Conservation (phyloP, 805 yeast genomes). For the Yarrowia deformans region DNA sequence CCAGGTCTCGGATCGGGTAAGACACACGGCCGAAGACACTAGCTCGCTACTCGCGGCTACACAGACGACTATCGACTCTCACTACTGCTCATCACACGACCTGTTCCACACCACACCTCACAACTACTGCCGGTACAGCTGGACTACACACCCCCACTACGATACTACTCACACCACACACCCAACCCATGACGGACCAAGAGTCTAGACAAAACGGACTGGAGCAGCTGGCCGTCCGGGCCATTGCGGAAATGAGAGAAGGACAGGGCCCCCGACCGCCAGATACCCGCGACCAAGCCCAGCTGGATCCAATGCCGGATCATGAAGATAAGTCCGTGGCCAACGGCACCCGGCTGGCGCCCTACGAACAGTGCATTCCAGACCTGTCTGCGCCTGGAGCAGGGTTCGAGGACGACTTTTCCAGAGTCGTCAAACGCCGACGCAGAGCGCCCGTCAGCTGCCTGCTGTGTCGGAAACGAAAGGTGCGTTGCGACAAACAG, state of each 20-base stretch:
- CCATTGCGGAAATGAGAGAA: conserved; percentile 35
- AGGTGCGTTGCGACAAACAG: conserved; percentile 32
- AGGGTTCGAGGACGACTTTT: conserved; percentile 14
- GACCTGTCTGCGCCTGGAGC: conserved; percentile 29
- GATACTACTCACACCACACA: neutral
- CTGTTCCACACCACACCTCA: neutral
- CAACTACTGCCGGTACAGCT: neutral
- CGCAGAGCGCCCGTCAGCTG: conserved; percentile 27
- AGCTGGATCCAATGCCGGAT: conserved; percentile 9
- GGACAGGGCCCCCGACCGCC: conserved; percentile 28
- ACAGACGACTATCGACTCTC: neutral
- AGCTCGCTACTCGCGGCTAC: neutral
- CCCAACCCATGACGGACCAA: conserved; percentile 15
- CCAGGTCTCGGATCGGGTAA: conserved; percentile 32
- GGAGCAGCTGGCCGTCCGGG: conserved; percentile 28
- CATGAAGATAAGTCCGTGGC: conserved; percentile 11
- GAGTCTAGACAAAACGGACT: conserved; percentile 19
- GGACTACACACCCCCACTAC: neutral
- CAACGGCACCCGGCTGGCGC: conserved; percentile 18
- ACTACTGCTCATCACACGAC: neutral
- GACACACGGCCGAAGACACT: neutral
- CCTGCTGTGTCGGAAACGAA: conserved; percentile 24
- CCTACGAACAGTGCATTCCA: conserved; percentile 25
- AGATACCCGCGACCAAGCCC: conserved; percentile 16
- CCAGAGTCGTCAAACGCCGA: conserved; percentile 21